Evolutionary conservation across 1,139 yeast genomes (phyloP), one percentile per base, ranked within the genome.

Genomic region (Wickerhamomyces sp.): DNA sequence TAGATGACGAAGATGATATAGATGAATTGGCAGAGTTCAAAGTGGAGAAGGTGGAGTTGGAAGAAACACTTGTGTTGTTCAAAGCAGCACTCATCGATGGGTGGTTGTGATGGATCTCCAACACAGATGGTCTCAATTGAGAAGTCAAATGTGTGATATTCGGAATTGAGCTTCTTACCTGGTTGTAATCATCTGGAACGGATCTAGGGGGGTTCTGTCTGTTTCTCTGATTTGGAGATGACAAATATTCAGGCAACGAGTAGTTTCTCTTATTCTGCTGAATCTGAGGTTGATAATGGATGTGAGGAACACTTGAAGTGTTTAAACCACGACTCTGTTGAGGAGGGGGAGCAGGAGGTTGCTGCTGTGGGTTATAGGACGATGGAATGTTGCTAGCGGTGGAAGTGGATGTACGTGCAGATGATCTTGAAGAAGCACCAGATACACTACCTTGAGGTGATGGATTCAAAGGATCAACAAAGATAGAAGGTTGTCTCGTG

Each of bases 81-180:
- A 25, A 22, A 16, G 17, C 16, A 20, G 17, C 15, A 18, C 12
- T 23, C 13, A 9, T 12, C 10, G 6, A 6, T 9, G 27, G 19
- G n/a, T n/a, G n/a, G 11, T 24, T 27, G n/a, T 28, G 37, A 41
- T 68, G 68, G 26, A 67, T 47, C 42, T 70, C 75, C 26, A 65
- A 49, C 28, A 70, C 53, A 3, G 73, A 66, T 0, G 74, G 73
- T 34, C 75, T 57, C 30, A 69, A 45, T 30, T 58, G 54, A 22
- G 66, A 68, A 16, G 54, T 59, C 3, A 51, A 23, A 26, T 44
- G 47, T 3, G 33, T 22, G 15, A 46, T 42, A 22, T 46, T 45
- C 18, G 54, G 52, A 5, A 47, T 40, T 2, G 52, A 34, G 6
- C 27, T 49, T 36, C 16, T 49, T 41, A 14, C 4, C 11, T 19